These are phyloP conservation scores for Amylocystis lapponica DNA, from an alignment of 768 basidiomycete species.

Conservation along the genomic window DNA sequence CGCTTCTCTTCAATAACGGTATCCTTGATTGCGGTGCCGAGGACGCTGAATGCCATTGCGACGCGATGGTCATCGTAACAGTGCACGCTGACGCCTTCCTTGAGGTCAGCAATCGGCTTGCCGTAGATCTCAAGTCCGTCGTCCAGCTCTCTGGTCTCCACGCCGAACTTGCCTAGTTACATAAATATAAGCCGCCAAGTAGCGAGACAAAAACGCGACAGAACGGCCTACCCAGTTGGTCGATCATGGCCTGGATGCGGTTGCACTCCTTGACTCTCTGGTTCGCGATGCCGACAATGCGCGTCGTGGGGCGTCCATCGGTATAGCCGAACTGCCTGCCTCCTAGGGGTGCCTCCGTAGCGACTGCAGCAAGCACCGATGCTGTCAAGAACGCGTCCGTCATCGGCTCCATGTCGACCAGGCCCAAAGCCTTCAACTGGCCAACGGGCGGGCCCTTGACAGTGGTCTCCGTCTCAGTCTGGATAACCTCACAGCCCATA, in stretches of 20 bases:
- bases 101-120: slow-evolving; percentile 57
- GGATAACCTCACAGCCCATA: slow-evolving; percentile 91
- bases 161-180: slow-evolving; percentile 81
- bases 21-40: slow-evolving; percentile 66
- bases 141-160: slow-evolving; percentile 85
- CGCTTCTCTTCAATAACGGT: slow-evolving; percentile 91
- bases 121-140: slow-evolving; percentile 92
- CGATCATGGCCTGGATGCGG: slow-evolving; percentile 94
- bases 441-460: slow-evolving; percentile 87
- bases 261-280: slow-evolving; percentile 99
- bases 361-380: slow-evolving; percentile 85
- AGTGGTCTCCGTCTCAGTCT: slow-evolving; percentile 85
- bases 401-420: slow-evolving; percentile 99
- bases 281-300: slow-evolving; percentile 94
- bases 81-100: slow-evolving; percentile 71
- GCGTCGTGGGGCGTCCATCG: slow-evolving; percentile 40
- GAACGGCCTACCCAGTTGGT: slow-evolving; percentile 71
- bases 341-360: slow-evolving; percentile 36
- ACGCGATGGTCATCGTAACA: slow-evolving; percentile 99
- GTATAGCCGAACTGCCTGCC: slow-evolving; percentile 44
- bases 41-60: slow-evolving; percentile 95
- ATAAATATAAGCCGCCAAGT: neutral
- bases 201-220: no score
- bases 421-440: slow-evolving; percentile 73
- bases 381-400: slow-evolving; percentile 99